Conservation (phyloP, 257 asterid species). For the Fraxinus americana region DNA sequence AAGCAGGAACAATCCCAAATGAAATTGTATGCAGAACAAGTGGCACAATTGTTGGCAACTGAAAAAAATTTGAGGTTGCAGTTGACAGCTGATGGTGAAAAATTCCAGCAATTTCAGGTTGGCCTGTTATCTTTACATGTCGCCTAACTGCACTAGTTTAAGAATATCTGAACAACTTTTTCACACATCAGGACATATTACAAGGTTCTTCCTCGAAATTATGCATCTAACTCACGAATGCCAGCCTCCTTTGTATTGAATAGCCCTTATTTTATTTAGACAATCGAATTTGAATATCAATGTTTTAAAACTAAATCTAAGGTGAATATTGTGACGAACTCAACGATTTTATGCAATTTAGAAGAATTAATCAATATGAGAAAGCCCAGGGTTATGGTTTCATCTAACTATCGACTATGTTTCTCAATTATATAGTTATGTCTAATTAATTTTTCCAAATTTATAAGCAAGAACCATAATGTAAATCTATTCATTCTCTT, state of each 20-base stretch:
- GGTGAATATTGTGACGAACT: no score
- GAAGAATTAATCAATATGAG: no score
- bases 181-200: not conserved
- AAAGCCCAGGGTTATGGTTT: no score
- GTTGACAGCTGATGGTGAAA: slow-evolving; percentile 93
- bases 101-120: slow-evolving; percentile 98
- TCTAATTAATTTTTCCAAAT: no score
- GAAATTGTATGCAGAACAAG: slow-evolving; percentile 92
- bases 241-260: not conserved
- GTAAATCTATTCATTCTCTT: no score
- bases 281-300: no score
- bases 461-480: no score
- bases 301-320: no score
- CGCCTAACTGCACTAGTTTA: not conserved
- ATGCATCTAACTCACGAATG: not conserved
- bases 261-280: no score
- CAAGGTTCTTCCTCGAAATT: not conserved
- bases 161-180: not conserved
- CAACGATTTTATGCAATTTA: no score
- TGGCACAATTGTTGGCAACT: slow-evolving; percentile 77
- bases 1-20: slow-evolving; percentile 86
- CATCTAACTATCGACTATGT: no score
- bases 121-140: not conserved
- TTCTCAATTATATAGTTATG: no score
- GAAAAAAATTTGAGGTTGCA: slow-evolving; percentile 95